phyloP scores from a whole-genome alignment of 2,329 filamentous ascomycete species.

The Podosphaera xanthii region DNA sequence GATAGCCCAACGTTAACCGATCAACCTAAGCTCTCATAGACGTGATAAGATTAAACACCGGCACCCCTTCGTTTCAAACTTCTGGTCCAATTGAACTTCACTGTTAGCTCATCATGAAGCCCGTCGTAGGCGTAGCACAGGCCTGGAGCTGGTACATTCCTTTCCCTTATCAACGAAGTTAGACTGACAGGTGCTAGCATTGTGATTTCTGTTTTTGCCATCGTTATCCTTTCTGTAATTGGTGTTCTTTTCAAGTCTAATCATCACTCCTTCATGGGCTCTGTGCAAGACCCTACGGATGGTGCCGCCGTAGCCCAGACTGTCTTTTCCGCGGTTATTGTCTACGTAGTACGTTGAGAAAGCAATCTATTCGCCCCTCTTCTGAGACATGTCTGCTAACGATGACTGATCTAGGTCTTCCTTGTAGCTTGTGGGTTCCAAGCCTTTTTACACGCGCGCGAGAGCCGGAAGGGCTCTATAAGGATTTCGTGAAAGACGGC shows the following conservation, averaged over 20 bases:
- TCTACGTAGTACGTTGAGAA: constrained; percentile 53
- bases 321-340: constrained; percentile 67
- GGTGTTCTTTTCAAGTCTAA: constrained; percentile 53
- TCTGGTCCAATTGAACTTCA: too few relatives aligned
- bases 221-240: constrained; percentile 40
- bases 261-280: constrained; percentile 68
- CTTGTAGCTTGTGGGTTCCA: constrained; percentile 81
- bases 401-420: constrained; percentile 39
- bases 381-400: neutral
- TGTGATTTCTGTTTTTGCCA: constrained; percentile 41
- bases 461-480: constrained; percentile 66
- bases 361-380: neutral
- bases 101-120: constrained; percentile 46
- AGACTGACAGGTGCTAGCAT: constrained; percentile 29
- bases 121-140: constrained; percentile 73
- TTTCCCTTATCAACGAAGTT: constrained; percentile 1
- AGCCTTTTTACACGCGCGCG: constrained; percentile 63
- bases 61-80: too few relatives aligned
- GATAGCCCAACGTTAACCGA: too few relatives aligned
- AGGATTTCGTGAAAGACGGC: constrained; percentile 26
- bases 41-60: neutral
- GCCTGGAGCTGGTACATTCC: constrained; percentile 73
- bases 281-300: constrained; percentile 43
- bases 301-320: constrained; percentile 60
- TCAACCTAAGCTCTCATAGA: too few relatives aligned